Conservation (phyloP, 2,329 filamentous ascomycete species). For the Scopulariopsis brevicaulis region DNA sequence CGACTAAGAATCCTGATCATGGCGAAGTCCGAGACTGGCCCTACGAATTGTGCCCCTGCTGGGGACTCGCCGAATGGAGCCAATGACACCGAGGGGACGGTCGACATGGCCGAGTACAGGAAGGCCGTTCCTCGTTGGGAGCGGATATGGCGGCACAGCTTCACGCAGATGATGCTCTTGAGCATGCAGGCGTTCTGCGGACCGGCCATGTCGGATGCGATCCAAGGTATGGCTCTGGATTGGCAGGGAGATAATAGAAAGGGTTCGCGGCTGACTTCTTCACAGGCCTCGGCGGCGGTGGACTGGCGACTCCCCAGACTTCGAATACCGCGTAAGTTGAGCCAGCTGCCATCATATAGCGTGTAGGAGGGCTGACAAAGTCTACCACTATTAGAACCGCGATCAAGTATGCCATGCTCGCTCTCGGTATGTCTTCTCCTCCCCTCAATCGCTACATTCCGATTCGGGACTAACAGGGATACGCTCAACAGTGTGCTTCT, state of each 20-base stretch:
- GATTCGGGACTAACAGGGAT: neutral
- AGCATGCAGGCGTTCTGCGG: constrained; percentile 32
- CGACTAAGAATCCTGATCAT: neutral
- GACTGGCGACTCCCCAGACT: constrained; percentile 28
- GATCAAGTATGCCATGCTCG: constrained; percentile 14
- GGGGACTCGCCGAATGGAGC: neutral
- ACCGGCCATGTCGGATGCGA: constrained; percentile 26
- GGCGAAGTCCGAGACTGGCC: neutral
- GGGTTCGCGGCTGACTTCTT: neutral
- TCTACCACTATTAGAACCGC: neutral
- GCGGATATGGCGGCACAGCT: constrained; percentile 30
- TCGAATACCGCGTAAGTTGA: constrained; percentile 25
- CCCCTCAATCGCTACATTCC: neutral
- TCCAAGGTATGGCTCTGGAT: constrained; percentile 16
- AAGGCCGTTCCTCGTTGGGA: constrained; percentile 25
- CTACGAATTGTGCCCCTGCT: neutral
- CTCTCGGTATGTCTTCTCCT: constrained; percentile 12
- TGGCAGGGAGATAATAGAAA: neutral
- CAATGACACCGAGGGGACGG: constrained; percentile 6
- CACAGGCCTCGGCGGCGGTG: constrained; percentile 27
- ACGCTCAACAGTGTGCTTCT: constrained; percentile 19
- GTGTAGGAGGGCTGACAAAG: neutral
- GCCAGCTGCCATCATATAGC: neutral
- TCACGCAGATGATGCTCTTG: constrained; percentile 35
- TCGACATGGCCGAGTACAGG: constrained; percentile 22